Evolutionary conservation across 1,284 basidiomycete species (phyloP), one percentile per base, ranked within the genome.

Genomic region (Termitomyces sp.): DNA sequence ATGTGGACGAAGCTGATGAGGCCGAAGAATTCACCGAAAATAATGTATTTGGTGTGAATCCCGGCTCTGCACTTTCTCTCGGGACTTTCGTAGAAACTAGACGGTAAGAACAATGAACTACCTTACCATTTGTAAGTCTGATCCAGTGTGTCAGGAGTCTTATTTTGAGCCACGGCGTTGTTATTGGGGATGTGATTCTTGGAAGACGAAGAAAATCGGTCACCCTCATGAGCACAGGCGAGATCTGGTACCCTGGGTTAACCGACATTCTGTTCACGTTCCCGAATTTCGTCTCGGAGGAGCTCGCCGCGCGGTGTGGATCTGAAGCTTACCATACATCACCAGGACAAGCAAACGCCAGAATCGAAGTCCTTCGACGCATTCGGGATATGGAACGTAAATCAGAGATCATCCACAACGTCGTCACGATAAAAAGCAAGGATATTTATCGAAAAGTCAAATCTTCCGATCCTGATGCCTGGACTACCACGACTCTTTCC

Each of bases 21-120:
- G 57, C 54, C 13, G 43, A 49, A 35, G 54, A 45, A 30, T 30
- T 30, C 28, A 30, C 28, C 26, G 8, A 28, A n/a, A n/a, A n/a
- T n/a, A n/a, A n/a, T n/a, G n/a, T n/a, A n/a, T n/a, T n/a, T n/a
- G n/a, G n/a, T n/a, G n/a, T 24, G 21, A 24, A 24, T 24, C 21
- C 55, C 18, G 37, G 45, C 1, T 50, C 63, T 14, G 3, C 10
- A n/a, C 42, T 69, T 40, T 52, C 62, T 39, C 73, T 73, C 2
- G 85, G 84, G 0, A 73, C 81, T 14, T 80, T 84, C 49, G 70
- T 87, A 26, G 84, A 87, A 58, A 62, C 83, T 31, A 73, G 84
- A 56, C 77, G 77, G 85, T 83, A 58, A 52, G 76, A 34, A 6
- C 11, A 38, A 45, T 28, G 13, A 35, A 26, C 14, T 14, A 6